Evolutionary conservation across 169 alveolate species (phyloP).

Genomic region (Plasmodium relictum): DNA sequence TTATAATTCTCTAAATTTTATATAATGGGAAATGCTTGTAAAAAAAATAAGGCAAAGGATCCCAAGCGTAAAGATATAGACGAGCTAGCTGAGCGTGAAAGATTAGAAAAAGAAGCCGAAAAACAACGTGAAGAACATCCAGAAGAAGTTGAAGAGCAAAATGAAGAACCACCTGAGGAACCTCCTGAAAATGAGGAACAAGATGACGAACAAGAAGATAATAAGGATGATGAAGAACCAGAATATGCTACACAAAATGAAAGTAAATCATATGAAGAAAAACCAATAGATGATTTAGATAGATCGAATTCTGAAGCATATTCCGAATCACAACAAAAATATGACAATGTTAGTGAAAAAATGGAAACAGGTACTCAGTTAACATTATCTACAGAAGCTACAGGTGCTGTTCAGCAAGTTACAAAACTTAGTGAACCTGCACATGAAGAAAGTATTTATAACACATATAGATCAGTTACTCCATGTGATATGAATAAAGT

Average conservation of each 20-base stretch:
- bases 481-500: constrained; percentile 85
- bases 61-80: constrained; percentile 84
- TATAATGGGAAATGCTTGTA: constrained; percentile 75
- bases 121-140: constrained; percentile 41
- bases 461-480: constrained; percentile 73
- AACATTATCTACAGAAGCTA: constrained; percentile 77
- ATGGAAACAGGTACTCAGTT: constrained; percentile 70
- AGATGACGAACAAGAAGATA: constrained; percentile 3
- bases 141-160: constrained; percentile 59
- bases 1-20: constrained; percentile 15
- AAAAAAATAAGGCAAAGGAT: constrained; percentile 80
- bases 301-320: constrained; percentile 69
- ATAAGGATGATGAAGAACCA: constrained; percentile 70
- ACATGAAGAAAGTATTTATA: constrained; percentile 70
- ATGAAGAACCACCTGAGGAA: constrained; percentile 49
- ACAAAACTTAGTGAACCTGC: constrained; percentile 77
- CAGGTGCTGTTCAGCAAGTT: constrained; percentile 77
- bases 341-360: constrained; percentile 70
- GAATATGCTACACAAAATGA: constrained; percentile 70
- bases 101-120: constrained; percentile 28
- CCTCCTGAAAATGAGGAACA: constrained; percentile 62
- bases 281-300: constrained; percentile 53
- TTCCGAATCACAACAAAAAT: constrained; percentile 65
- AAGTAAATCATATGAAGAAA: constrained; percentile 65
- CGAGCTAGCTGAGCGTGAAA: constrained; percentile 76